A percentile compares a stretch with the other conserved stretches of the same genome.
phyloP scores from a whole-genome alignment of 2,329 filamentous ascomycete genomes.

The Elsinoe australis region DNA sequence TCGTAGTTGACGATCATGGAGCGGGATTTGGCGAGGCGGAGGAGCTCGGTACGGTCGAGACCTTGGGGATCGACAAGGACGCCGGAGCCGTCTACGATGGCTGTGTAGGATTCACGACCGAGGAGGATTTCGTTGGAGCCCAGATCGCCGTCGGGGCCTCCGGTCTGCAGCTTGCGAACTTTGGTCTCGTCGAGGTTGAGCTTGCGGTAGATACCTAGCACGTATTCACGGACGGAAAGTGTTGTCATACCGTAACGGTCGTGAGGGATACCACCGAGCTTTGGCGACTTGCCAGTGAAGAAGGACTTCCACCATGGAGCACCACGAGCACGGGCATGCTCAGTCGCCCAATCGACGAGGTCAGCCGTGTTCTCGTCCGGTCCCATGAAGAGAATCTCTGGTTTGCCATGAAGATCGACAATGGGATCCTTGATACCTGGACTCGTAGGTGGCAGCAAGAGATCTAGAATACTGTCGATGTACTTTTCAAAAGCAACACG shows the following conservation, averaged over 20 bases:
- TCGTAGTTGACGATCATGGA: constrained; percentile 89
- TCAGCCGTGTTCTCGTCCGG: constrained; percentile 98
- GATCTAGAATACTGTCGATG: constrained; percentile 95
- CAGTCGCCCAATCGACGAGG: constrained; percentile 96
- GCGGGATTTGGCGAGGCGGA: constrained; percentile 75
- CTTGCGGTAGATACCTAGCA: constrained; percentile 95
- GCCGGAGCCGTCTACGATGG: constrained; percentile 92
- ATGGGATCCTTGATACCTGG: constrained; percentile 99
- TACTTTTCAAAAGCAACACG: constrained; percentile 97
- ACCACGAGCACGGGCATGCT: constrained; percentile 77
- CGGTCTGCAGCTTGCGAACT: constrained; percentile 92
- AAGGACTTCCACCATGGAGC: constrained; percentile 99
- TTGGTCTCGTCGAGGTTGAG: constrained; percentile 76
- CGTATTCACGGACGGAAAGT: constrained; percentile 88
- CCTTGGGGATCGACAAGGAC: constrained; percentile 91
- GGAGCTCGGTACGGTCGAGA: constrained; percentile 72
- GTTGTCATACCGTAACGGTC: constrained; percentile 98
- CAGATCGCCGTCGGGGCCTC: constrained; percentile 90
- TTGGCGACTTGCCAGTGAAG: constrained; percentile 97
- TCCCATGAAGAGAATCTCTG: constrained; percentile 97
- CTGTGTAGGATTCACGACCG: constrained; percentile 89
- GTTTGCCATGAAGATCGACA: constrained; percentile 86
- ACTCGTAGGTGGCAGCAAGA: constrained; percentile 79
- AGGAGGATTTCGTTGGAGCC: constrained; percentile 97
- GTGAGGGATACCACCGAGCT: constrained; percentile 91